Percentiles rank a stretch among this genome's conserved stretches.
Evolutionary conservation across 257 asterid genomes (phyloP).

Genomic region (Echium plantagineum): DNA sequence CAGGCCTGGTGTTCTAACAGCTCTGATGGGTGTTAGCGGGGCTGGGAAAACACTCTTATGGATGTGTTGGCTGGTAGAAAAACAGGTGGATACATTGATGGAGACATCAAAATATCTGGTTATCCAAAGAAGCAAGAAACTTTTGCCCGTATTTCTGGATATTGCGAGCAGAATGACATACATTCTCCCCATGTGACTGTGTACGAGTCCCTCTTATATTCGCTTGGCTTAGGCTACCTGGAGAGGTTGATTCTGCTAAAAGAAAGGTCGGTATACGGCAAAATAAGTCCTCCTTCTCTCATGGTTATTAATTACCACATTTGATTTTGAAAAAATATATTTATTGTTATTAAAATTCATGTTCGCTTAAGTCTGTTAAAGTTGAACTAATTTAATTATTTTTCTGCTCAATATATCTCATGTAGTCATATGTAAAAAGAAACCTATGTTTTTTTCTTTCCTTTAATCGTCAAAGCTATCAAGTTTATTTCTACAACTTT

Average conservation of each 20-base stretch:
- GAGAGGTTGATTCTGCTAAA: conserved; percentile 23
- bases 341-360: too few relatives aligned
- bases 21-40: conserved; percentile 72
- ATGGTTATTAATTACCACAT: too few relatives aligned
- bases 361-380: too few relatives aligned
- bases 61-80: conserved; percentile 68
- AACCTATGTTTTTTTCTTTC: too few relatives aligned
- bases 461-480: too few relatives aligned
- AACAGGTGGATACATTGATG: conserved; percentile 59
- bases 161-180: conserved; percentile 64
- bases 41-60: conserved; percentile 77
- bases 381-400: too few relatives aligned
- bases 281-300: neutral
- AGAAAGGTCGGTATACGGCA: conserved; percentile 29
- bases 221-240: conserved; percentile 61
- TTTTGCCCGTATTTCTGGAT: conserved; percentile 62
- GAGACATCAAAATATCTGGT: conserved; percentile 50
- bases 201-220: conserved; percentile 45
- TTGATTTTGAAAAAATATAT: too few relatives aligned
- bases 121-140: conserved; percentile 54
- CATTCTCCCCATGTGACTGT: conserved; percentile 77
- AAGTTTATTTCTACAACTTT: too few relatives aligned
- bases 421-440: too few relatives aligned
- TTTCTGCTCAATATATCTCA: too few relatives aligned
- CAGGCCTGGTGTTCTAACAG: conserved; percentile 54